Percentiles rank a stretch among this genome's conserved stretches.
These are phyloP conservation scores for Geranium incanum DNA, from an alignment of 441 rosid genomes.

Conservation along the genomic window DNA sequence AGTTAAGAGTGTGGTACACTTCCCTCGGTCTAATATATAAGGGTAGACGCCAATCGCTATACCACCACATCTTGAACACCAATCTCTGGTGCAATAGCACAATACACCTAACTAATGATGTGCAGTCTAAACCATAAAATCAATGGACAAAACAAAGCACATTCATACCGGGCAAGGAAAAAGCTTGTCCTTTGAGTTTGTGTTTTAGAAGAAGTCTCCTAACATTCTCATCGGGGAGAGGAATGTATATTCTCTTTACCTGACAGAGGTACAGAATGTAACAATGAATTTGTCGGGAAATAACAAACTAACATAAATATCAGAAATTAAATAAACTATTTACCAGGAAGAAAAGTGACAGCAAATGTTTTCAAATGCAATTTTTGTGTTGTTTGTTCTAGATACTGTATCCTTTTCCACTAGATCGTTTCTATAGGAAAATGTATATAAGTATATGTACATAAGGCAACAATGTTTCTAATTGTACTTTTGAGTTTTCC, in stretches of 20 bases:
- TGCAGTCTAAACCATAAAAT: neutral
- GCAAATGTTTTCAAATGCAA: neutral
- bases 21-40: too few species aligned
- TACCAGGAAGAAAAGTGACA: neutral
- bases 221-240: slow-evolving; percentile 68
- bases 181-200: slow-evolving; percentile 68
- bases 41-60: too few species aligned
- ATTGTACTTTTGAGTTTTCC: neutral
- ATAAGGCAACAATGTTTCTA: neutral
- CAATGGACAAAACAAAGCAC: neutral
- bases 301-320: neutral
- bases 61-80: too few species aligned
- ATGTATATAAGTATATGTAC: neutral
- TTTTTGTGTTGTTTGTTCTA: neutral
- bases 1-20: too few species aligned
- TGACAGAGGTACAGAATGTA: slow-evolving; percentile 27
- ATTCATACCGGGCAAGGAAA: slow-evolving; percentile 59
- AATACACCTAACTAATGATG: neutral
- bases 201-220: slow-evolving; percentile 62
- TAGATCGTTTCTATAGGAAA: neutral
- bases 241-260: slow-evolving; percentile 90
- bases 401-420: neutral
- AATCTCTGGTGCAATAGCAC: too few species aligned
- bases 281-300: slow-evolving; percentile 16
- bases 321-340: neutral